Percentiles rank a stretch among this genome's conserved stretches.
phyloP scores from a whole-genome alignment of 1,139 yeast species.

The Wickerhamomyces sp. region DNA sequence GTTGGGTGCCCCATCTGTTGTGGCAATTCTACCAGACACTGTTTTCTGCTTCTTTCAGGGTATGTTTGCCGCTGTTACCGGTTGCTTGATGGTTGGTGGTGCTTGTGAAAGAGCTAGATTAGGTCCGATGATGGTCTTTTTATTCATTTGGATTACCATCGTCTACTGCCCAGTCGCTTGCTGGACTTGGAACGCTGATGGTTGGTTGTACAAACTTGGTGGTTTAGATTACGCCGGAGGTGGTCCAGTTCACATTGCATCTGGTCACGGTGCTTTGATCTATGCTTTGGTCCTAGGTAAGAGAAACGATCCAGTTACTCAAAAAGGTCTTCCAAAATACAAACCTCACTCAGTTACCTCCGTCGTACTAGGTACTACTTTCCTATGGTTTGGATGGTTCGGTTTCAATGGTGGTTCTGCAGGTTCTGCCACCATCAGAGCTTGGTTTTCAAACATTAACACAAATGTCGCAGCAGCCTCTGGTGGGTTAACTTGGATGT shows the following conservation, averaged over 20 bases:
- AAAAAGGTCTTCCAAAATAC: constrained; percentile 71
- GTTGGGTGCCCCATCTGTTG: constrained; percentile 74
- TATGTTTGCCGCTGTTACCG: constrained; percentile 92
- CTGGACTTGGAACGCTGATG: constrained; percentile 95
- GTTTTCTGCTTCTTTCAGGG: constrained; percentile 89
- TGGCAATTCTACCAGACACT: constrained; percentile 71
- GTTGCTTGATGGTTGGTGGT: constrained; percentile 92
- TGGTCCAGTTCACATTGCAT: constrained; percentile 93
- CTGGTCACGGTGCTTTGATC: constrained; percentile 93
- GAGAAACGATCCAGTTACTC: constrained; percentile 77
- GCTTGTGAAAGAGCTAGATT: constrained; percentile 97
- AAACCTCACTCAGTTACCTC: constrained; percentile 89
- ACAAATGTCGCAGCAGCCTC: constrained; percentile 89
- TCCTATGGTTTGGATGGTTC: constrained; percentile 98
- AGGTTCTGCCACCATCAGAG: constrained; percentile 85
- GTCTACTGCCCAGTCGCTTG: constrained; percentile 93
- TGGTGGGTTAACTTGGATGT: constrained; percentile 93
- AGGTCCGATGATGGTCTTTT: constrained; percentile 92
- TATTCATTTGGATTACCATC: constrained; percentile 91
- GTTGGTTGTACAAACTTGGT: constrained; percentile 83
- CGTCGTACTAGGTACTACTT: constrained; percentile 88
- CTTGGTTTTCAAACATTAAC: constrained; percentile 89
- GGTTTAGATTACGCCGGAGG: constrained; percentile 97
- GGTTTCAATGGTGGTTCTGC: constrained; percentile 98
- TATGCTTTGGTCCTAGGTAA: constrained; percentile 88